Evolutionary conservation across 305 asterid genomes (phyloP).

Genomic region (Fraxinus velutina): DNA sequence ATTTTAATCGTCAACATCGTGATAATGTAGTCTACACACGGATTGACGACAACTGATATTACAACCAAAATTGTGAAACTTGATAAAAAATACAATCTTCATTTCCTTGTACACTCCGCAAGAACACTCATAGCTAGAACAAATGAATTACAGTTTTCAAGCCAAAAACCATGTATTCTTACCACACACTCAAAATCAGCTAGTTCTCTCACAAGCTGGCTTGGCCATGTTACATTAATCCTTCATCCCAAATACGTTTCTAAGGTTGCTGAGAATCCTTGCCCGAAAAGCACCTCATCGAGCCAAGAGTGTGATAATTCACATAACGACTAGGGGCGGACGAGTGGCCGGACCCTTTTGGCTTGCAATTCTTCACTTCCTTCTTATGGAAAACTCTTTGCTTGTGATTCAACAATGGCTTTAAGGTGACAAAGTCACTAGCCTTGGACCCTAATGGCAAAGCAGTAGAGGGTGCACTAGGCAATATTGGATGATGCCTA

Average conservation of each 20-base stretch:
- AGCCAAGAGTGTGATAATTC: constrained; percentile 50
- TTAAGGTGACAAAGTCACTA: constrained; percentile 21
- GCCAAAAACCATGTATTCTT: not conserved
- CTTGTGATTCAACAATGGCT: constrained; percentile 36
- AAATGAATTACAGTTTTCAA: not conserved
- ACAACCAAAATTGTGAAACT: not conserved
- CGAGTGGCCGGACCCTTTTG: constrained; percentile 63
- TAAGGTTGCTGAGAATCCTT: constrained; percentile 14
- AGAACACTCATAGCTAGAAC: not conserved
- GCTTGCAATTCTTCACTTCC: constrained; percentile 59
- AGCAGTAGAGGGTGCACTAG: constrained; percentile 62
- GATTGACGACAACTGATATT: not conserved
- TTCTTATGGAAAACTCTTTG: constrained; percentile 28
- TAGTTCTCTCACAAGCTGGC: not conserved
- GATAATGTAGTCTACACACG: not conserved
- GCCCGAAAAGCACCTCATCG: constrained; percentile 36
- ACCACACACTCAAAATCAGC: not conserved
- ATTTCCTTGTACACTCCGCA: not conserved
- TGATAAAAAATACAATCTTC: not conserved
- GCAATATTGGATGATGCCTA: constrained; percentile 39
- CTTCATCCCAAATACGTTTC: not conserved
- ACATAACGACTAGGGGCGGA: constrained; percentile 84
- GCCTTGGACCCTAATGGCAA: not conserved
- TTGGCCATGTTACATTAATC: not conserved
- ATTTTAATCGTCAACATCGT: not conserved